Conservation (phyloP, 495 filamentous ascomycete species). For the Viridothelium virens region DNA sequence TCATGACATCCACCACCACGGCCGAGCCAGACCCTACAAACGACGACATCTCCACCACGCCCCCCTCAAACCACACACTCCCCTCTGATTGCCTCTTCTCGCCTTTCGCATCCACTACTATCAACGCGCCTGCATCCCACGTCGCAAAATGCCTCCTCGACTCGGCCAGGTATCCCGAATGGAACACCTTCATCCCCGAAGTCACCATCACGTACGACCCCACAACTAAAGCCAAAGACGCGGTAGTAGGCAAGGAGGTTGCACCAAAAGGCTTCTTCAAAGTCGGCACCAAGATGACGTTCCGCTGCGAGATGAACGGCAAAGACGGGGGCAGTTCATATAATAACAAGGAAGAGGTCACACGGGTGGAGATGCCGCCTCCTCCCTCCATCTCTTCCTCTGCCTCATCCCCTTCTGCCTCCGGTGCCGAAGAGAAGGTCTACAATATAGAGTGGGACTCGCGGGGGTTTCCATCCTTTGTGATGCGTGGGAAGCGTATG, state of each 20-base stretch:
- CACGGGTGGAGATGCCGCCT: neutral
- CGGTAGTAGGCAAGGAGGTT: neutral
- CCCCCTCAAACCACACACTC: neutral
- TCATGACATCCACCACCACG: neutral
- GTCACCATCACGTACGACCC: constrained; percentile 11
- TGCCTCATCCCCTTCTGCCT: neutral
- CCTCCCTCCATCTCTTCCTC: constrained; percentile 1
- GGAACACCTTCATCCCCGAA: constrained; percentile 19
- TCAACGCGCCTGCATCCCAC: constrained; percentile 13
- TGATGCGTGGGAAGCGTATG: constrained; percentile 8
- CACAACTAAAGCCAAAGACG: neutral
- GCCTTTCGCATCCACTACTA: constrained; percentile 7
- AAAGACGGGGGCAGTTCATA: neutral
- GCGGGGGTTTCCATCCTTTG: constrained; percentile 5
- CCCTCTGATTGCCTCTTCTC: constrained; percentile 12
- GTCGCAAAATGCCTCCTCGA: constrained; percentile 10
- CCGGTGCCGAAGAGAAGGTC: neutral
- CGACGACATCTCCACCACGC: neutral
- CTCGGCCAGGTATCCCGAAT: constrained; percentile 6
- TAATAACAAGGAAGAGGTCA: constrained; percentile 9
- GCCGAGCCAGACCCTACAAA: neutral
- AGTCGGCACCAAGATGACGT: constrained; percentile 13
- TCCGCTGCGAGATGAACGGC: constrained; percentile 12
- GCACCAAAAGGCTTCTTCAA: neutral
- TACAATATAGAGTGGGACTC: constrained; percentile 11